Conservation (phyloP, 75 land plant genomes). For the Picea glauca region DNA sequence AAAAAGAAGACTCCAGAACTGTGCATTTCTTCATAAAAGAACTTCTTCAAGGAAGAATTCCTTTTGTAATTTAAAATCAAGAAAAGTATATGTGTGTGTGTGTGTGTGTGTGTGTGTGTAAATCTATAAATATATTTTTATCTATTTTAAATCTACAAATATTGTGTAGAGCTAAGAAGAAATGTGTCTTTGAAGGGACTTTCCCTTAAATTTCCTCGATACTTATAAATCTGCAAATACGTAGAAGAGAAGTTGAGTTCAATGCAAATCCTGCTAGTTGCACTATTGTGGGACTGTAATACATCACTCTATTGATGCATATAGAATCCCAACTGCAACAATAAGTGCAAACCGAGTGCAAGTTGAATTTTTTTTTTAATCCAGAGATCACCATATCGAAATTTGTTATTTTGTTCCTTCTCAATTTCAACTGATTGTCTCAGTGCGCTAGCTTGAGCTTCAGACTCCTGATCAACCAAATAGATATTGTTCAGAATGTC, state of each 20-base stretch:
- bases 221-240: too few relatives aligned
- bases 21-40: too few relatives aligned
- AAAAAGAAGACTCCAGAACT: too few relatives aligned
- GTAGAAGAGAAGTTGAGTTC: background rate
- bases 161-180: too few relatives aligned
- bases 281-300: slow-evolving; percentile 88
- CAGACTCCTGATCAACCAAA: slow-evolving; percentile 10
- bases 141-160: too few relatives aligned
- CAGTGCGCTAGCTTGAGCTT: slow-evolving; percentile 25
- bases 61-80: too few relatives aligned
- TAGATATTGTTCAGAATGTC: slow-evolving; percentile 26
- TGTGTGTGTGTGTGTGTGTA: too few relatives aligned
- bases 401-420: slow-evolving; percentile 5
- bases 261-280: slow-evolving; percentile 59
- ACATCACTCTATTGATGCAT: slow-evolving; percentile 94
- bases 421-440: slow-evolving; percentile 14
- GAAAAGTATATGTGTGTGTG: too few relatives aligned
- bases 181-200: too few relatives aligned
- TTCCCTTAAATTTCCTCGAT: too few relatives aligned
- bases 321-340: slow-evolving; percentile 38
- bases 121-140: too few relatives aligned
- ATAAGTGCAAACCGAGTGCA: slow-evolving; percentile 13
- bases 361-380: background rate
- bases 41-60: too few relatives aligned
- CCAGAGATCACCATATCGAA: background rate